Base-by-base conservation (phyloP, 192 early-diverging fungal genomes). In the Lunasporangiospora selenospora region DNA sequence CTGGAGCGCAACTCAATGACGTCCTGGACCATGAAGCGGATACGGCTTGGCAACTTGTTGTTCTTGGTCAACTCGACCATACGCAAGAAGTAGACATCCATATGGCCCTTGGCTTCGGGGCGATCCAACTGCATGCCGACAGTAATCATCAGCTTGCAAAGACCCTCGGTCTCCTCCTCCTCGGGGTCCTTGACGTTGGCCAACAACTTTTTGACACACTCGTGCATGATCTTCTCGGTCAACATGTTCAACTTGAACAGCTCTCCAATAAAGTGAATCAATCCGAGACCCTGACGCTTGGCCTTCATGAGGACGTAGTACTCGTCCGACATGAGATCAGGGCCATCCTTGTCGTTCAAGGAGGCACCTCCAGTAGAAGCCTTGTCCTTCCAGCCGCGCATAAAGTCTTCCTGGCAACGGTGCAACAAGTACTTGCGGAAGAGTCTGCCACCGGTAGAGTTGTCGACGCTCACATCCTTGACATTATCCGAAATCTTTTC, bases 401-500 rank as follows among this genome's bases (percentile, higher is more conserved):
- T 94, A 77, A 97, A 99, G 67, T 95, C 98, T 55, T 89, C 88
- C 78, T 99, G 98, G 82, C 96, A 98, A 58, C 90, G 86, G 73
- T 91, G 95, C 36, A 99, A 79, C 49, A 99, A 81, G 45, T 93
- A 89, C 49, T 91, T 89, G 75, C 98, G 93, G 88, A 99, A 98
- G 21, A 92, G 77, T 59, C 77, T 80, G 23, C 82, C 83, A 54
- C 88, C 87, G 10, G 69, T 80, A 39, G 80, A 75, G 18, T 75
- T 67, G 43, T 88, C 87, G 47, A 87, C 86, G 47, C 60, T 85
- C 31, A 81, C 76, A 55, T 93, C 90, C 39, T 77, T 75, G 33
- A 86, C 82, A 5, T 90, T 81, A 7, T 44, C 45, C 38, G 81
- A 75, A 55, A 87, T 77, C 32, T 70, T 69, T 38, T 90, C 85